A percentile compares a stretch with the other conserved stretches of the same genome.
Conservation (phyloP, 2,329 filamentous ascomycete genomes). For the Verticillium longisporum region DNA sequence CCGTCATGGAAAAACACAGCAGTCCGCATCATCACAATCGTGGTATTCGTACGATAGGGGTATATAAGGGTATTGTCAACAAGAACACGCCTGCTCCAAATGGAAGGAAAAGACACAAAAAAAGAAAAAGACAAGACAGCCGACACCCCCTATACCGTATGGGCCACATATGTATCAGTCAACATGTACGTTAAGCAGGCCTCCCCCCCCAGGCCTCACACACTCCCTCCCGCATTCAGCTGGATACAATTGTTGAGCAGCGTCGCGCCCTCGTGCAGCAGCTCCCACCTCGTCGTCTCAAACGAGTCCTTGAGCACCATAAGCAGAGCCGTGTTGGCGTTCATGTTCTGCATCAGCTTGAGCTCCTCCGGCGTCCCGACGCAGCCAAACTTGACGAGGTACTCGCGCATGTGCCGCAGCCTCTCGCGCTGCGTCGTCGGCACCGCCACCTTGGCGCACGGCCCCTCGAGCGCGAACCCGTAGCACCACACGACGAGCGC, state of each 20-base stretch:
- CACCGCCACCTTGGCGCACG: conserved; percentile 46
- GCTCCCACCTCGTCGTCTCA: conserved; percentile 78
- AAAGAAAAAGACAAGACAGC: background rate
- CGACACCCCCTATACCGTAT: too few relatives aligned
- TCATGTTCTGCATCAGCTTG: conserved; percentile 65
- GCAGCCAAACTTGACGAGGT: conserved; percentile 64
- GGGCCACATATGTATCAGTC: too few relatives aligned
- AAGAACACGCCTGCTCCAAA: background rate
- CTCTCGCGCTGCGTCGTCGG: conserved; percentile 59
- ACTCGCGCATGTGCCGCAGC: conserved; percentile 71
- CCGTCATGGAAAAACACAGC: too few relatives aligned
- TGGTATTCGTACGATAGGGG: conserved; percentile 2
- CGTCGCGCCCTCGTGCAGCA: conserved; percentile 79
- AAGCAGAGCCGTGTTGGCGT: conserved; percentile 74
- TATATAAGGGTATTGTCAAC: conserved; percentile 3
- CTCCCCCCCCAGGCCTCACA: background rate
- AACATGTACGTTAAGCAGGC: too few relatives aligned
- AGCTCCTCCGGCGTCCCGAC: conserved; percentile 73
- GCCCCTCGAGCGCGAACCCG: conserved; percentile 82
- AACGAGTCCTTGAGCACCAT: conserved; percentile 80
- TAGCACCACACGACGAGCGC: conserved; percentile 93
- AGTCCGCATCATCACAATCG: background rate
- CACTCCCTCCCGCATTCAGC: conserved; percentile 30
- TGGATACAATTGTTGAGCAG: conserved; percentile 76
- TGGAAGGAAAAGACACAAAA: background rate